phyloP scores from a whole-genome alignment of 169 alveolate species.

The Plasmodium sp. region DNA sequence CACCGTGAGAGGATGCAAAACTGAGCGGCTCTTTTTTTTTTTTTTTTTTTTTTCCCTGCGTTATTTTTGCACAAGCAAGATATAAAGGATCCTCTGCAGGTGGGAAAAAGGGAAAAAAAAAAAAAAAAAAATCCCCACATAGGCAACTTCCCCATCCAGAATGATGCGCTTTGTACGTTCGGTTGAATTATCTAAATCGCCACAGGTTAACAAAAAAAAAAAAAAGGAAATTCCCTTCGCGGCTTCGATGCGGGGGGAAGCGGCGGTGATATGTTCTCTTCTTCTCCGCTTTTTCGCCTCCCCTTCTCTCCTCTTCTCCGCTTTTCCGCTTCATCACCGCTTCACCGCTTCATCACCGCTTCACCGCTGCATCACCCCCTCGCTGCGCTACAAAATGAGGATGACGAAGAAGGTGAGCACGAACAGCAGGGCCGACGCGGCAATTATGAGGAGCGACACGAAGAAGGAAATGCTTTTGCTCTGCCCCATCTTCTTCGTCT shows the following conservation, averaged over 20 bases:
- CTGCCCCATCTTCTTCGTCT: slow-evolving; percentile 19
- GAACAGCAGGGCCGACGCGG: slow-evolving; percentile 21
- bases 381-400: not conserved
- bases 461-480: slow-evolving; percentile 50
- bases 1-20: not conserved
- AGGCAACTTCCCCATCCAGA: not conserved
- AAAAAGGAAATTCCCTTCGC: not conserved
- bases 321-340: not conserved
- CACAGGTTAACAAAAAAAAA: too few species aligned
- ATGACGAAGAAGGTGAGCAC: slow-evolving; percentile 65
- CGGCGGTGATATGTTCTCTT: not conserved
- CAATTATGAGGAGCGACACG: slow-evolving; percentile 41
- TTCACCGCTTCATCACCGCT: not conserved
- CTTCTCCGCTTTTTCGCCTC: not conserved
- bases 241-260: not conserved
- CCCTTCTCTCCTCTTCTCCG: not conserved
- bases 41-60: not conserved
- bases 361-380: not conserved
- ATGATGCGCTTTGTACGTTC: too few species aligned
- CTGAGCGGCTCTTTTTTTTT: slow-evolving; percentile 9
- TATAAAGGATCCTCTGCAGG: too few species aligned
- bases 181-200: too few species aligned
- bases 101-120: too few species aligned
- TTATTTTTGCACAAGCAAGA: not conserved
- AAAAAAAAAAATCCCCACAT: not conserved